phyloP scores from a whole-genome alignment of 1,139 yeast species.

The Diutina catenulata region DNA sequence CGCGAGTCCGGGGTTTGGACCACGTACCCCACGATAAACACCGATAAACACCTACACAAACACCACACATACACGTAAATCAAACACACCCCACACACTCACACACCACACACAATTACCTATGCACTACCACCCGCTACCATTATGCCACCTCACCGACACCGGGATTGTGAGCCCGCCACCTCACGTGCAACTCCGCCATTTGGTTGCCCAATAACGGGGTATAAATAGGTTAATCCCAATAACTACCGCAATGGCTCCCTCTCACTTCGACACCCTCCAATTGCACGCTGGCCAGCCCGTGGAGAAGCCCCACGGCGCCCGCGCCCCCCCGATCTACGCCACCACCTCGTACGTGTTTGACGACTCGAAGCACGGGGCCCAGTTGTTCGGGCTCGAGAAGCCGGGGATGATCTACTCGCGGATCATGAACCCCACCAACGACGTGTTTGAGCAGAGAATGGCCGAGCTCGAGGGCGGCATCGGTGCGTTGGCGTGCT shows the following conservation, averaged over 20 bases:
- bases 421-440: slow-evolving; percentile 88
- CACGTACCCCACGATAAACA: too few species aligned
- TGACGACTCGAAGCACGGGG: slow-evolving; percentile 82
- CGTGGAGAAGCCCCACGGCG: slow-evolving; percentile 45
- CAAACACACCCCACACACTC: too few species aligned
- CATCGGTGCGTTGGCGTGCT: slow-evolving; percentile 76
- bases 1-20: too few species aligned
- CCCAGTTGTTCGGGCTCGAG: slow-evolving; percentile 76
- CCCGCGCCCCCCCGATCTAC: slow-evolving; percentile 90
- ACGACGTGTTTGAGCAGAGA: slow-evolving; percentile 81
- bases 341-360: slow-evolving; percentile 82
- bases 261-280: slow-evolving; percentile 74
- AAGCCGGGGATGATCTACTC: slow-evolving; percentile 80
- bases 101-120: background rate
- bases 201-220: background rate
- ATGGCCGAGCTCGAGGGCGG: slow-evolving; percentile 91
- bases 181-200: background rate
- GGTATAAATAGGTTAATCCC: background rate
- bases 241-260: slow-evolving; percentile 10
- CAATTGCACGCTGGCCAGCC: slow-evolving; percentile 91
- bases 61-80: too few species aligned
- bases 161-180: background rate
- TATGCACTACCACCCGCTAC: too few species aligned
- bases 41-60: too few species aligned
- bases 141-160: too few species aligned